Base-by-base conservation (phyloP, 2,329 filamentous ascomycete species). In the Pseudogymnoascus sp. region DNA sequence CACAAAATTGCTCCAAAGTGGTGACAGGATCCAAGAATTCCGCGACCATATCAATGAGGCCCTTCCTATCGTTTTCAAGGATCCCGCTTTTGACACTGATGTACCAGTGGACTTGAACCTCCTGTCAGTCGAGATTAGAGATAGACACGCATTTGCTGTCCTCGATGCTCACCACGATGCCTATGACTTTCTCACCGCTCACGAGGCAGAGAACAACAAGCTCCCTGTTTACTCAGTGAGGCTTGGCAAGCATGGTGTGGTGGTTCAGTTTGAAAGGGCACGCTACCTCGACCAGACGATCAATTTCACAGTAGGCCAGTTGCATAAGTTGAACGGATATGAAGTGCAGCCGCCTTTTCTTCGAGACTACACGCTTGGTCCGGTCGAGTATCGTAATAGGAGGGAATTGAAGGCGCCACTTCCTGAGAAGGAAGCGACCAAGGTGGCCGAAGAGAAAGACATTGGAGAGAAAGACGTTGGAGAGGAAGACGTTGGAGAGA, bases 401-500 rank as follows among this genome's bases (percentile, higher is more conserved):
- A 60, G 65, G 4, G 42, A 21, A 28, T 7, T 21, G 28, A 37
- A 60, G 44, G 5, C 10, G 40, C 2, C 60, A 66, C 11, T 40
- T n/a, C 44, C 50, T 40, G 14, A 21, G 37, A 12, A 40, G 6
- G 5, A 11, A 18, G 25, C 21, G 1, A 16, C 5, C 5, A 36
- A 34, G 14, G 61, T 23, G 34, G 25, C 23, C 3, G 23, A 14
- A 21, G 42, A 56, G 31, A 12, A 31, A 5, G 64, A 62, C 34
- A n/a, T 16, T 21, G 21, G 25, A n/a, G 10, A 42, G 12, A 8
- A 53, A 56, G 64, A 61, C 25, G 37, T 16, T 4, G n/a, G 4
- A 66, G 8, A 16, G 21, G 7, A 69, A 70, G 64, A 62, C 3
- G 38, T 60, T 50, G 16, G 36, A 31, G 16, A 68, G 66, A 36